Percentiles rank a stretch among this genome's conserved stretches.
Evolutionary conservation across 2,329 filamentous ascomycete genomes (phyloP).

Genomic region (Leptographium galeiforme): DNA sequence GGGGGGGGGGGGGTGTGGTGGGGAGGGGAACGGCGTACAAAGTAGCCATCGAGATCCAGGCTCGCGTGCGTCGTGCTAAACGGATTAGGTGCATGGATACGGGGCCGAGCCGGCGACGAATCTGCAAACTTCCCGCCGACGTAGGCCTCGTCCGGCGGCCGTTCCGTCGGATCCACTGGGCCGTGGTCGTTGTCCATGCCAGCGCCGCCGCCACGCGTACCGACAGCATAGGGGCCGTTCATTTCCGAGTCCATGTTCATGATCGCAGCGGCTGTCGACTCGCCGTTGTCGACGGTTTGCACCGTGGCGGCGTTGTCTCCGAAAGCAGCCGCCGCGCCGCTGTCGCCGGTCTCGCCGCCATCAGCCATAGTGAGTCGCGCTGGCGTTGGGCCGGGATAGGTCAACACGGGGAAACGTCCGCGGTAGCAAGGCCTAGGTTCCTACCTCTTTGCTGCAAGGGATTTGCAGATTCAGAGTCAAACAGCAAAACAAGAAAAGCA

Average conservation of each 20-base stretch:
- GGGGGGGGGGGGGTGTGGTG: no score
- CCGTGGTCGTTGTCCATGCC: neutral
- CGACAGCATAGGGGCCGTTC: neutral
- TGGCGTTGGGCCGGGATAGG: neutral
- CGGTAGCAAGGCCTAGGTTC: neutral
- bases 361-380: neutral
- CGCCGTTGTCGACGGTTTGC: neutral
- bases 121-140: constrained; percentile 7
- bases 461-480: no score
- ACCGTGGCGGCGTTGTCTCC: neutral
- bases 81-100: constrained; percentile 16
- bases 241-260: neutral
- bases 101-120: constrained; percentile 16
- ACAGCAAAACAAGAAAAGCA: no score
- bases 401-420: neutral
- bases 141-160: constrained; percentile 2
- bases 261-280: neutral
- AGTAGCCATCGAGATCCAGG: constrained; percentile 31
- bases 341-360: neutral
- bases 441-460: no score
- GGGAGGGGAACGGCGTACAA: constrained; percentile 18
- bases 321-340: no score
- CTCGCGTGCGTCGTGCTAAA: constrained; percentile 18
- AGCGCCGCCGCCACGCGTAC: neutral
- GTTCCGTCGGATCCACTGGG: neutral